These are phyloP conservation scores for Erodium moschatum DNA, from an alignment of 441 rosid species.

Conservation along the genomic window DNA sequence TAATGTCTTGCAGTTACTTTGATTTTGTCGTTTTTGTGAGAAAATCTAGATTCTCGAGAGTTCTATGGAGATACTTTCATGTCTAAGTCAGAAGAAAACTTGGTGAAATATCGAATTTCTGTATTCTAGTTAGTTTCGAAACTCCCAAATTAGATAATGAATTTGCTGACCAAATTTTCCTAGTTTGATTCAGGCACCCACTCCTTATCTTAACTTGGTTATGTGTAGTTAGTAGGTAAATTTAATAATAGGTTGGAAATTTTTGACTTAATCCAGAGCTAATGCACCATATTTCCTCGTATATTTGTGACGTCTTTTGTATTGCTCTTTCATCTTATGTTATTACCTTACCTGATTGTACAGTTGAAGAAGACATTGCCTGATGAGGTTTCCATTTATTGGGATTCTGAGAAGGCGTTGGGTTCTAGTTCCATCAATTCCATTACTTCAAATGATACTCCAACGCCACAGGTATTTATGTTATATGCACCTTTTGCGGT, in stretches of 20 bases:
- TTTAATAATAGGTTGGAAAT: no score
- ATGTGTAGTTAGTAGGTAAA: neutral
- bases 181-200: neutral
- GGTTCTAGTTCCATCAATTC: slow-evolving; percentile 23
- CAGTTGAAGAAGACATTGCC: slow-evolving; percentile 25
- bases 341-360: slow-evolving; percentile 21
- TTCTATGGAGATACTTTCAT: neutral
- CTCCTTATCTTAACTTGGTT: neutral
- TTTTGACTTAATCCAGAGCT: no score
- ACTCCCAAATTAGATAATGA: neutral
- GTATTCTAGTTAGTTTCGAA: neutral
- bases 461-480: slow-evolving; percentile 31
- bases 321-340: neutral
- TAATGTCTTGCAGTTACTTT: neutral
- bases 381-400: slow-evolving; percentile 21
- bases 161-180: neutral
- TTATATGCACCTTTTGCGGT: neutral
- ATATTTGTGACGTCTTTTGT: neutral
- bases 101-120: neutral
- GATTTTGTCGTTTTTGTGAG: neutral
- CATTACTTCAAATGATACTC: slow-evolving; percentile 25
- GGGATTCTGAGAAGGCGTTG: slow-evolving; percentile 23
- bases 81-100: neutral
- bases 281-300: no score
- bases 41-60: neutral